A percentile compares a stretch with the other conserved stretches of the same genome.
phyloP scores from a whole-genome alignment of 192 early-diverging fungal species.

The Pilobolus umbonatus region DNA sequence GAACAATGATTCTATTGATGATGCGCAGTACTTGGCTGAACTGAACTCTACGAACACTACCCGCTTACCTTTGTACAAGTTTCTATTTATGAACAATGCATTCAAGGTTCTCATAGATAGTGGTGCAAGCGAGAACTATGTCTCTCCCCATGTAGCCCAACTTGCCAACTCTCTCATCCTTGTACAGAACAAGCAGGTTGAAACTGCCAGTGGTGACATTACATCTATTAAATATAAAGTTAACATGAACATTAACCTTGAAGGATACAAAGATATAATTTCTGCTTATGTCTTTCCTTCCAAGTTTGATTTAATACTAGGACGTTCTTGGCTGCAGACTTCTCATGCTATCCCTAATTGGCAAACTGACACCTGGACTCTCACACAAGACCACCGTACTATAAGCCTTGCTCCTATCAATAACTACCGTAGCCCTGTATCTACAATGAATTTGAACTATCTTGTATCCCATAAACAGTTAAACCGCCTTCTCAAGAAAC shows the following conservation, averaged over 20 bases:
- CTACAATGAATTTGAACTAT: background rate
- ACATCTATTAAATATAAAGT: background rate
- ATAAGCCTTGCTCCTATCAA: no score
- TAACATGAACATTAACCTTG: background rate
- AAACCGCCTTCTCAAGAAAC: background rate
- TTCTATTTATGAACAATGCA: background rate
- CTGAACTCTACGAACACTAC: background rate
- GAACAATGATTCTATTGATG: background rate
- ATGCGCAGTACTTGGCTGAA: background rate
- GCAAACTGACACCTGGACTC: no score
- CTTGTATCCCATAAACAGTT: background rate
- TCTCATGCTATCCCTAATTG: no score
- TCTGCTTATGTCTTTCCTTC: conserved; percentile 1
- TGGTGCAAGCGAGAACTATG: conserved; percentile 15
- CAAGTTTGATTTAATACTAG: conserved; percentile 6
- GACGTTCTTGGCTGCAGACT: background rate
- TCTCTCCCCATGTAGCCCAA: background rate
- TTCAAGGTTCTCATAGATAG: background rate
- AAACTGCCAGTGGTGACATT: conserved; percentile 5
- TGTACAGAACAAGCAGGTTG: background rate
- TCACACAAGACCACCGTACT: no score
- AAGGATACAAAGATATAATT: background rate
- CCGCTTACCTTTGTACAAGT: background rate
- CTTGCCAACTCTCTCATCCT: background rate
- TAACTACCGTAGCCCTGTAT: no score